Conservation (phyloP, 2,329 filamentous ascomycete species). For the Claviceps sp. region DNA sequence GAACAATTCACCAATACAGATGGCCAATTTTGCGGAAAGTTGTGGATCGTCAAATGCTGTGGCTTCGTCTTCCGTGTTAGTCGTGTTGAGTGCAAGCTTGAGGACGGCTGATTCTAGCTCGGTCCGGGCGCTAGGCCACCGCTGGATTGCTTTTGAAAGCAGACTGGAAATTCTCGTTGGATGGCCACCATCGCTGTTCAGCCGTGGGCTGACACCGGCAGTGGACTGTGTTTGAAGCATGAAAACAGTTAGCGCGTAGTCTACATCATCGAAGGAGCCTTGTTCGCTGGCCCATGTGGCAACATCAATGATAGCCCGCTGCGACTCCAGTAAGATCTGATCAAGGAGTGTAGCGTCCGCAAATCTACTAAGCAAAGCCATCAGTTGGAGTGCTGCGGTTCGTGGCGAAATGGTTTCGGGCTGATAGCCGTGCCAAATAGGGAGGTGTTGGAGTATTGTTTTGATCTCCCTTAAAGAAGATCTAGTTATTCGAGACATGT, state of each 20-base stretch:
- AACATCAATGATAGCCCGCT: slow-evolving; percentile 14
- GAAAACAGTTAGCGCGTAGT: slow-evolving; percentile 31
- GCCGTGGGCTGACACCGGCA: slow-evolving; percentile 10
- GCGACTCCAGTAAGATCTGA: slow-evolving; percentile 17
- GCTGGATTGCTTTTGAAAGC: slow-evolving; percentile 15
- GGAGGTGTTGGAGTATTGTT: slow-evolving; percentile 33
- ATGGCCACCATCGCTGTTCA: slow-evolving; percentile 13
- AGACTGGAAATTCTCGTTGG: slow-evolving; percentile 17
- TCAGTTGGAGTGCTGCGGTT: slow-evolving; percentile 46
- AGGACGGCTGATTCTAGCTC: slow-evolving; percentile 17
- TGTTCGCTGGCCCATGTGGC: slow-evolving; percentile 10
- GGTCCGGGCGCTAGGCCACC: slow-evolving; percentile 17
- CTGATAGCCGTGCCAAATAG: slow-evolving; percentile 45
- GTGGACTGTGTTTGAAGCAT: slow-evolving; percentile 23
- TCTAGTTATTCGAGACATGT: slow-evolving; percentile 54
- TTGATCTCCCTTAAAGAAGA: slow-evolving; percentile 42
- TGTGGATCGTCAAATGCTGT: slow-evolving; percentile 51
- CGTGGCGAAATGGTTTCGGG: slow-evolving; percentile 46
- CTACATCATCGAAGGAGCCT: slow-evolving; percentile 14
- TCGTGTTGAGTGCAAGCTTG: slow-evolving; percentile 68
- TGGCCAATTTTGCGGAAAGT: slow-evolving; percentile 35
- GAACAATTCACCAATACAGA: slow-evolving; percentile 39
- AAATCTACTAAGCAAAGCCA: slow-evolving; percentile 31
- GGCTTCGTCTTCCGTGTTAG: slow-evolving; percentile 68
- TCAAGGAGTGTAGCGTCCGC: slow-evolving; percentile 17